Evolutionary conservation across 768 basidiomycete species (phyloP).

Genomic region (Cystofilobasidium ferigula): DNA sequence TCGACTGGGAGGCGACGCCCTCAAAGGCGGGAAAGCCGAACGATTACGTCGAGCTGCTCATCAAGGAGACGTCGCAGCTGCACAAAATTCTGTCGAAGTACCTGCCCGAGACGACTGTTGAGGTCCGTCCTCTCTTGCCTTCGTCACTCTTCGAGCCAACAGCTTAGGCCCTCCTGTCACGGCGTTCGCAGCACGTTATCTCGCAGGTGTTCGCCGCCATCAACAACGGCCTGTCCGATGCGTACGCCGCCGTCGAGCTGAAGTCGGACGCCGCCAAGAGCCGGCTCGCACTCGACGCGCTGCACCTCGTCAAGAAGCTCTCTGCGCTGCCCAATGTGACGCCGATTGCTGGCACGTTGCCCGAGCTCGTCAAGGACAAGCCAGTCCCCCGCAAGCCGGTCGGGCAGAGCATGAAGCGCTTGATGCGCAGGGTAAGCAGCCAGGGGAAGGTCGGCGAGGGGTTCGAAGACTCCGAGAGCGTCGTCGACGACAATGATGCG

Average conservation of each 20-base stretch:
- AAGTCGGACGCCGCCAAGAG: constrained; percentile 73
- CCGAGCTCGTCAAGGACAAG: constrained; percentile 76
- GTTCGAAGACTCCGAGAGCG: not conserved
- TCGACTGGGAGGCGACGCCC: constrained; percentile 57
- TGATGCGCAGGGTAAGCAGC: constrained; percentile 24
- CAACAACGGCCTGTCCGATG: constrained; percentile 77
- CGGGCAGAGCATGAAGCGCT: constrained; percentile 18
- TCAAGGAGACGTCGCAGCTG: constrained; percentile 88
- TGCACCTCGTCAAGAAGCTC: constrained; percentile 63
- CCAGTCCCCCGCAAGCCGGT: constrained; percentile 37
- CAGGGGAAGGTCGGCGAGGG: not conserved
- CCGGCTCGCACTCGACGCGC: constrained; percentile 72
- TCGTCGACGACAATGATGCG: not conserved
- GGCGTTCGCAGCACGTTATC: constrained; percentile 65
- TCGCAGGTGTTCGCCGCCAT: constrained; percentile 87
- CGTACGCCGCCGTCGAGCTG: constrained; percentile 70
- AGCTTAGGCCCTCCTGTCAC: too few species aligned
- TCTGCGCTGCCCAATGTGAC: constrained; percentile 62
- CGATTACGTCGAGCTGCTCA: constrained; percentile 82
- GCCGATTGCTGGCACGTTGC: constrained; percentile 54
- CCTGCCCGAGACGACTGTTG: constrained; percentile 62
- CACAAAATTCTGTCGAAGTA: constrained; percentile 94
- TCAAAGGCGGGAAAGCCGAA: constrained; percentile 46
- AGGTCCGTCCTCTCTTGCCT: constrained; percentile 47
- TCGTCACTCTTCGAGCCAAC: too few species aligned